Evolutionary conservation across 495 filamentous ascomycete genomes (phyloP).

Genomic region (Podospora appendiculata): DNA sequence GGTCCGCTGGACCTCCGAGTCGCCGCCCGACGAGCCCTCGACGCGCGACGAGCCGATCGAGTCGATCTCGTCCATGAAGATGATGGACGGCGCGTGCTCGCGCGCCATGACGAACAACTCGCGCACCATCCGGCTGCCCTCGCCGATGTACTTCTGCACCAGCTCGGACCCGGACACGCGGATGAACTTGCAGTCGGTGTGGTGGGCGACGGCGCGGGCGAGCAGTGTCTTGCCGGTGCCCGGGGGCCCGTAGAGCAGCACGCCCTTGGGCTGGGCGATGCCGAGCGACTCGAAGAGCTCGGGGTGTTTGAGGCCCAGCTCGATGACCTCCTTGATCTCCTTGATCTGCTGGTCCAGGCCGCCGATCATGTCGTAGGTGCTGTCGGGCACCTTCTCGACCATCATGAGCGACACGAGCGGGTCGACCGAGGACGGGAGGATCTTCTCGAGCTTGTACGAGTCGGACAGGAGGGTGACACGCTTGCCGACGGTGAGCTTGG

Average conservation of each 20-base stretch:
- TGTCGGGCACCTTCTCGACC: conserved; percentile 99
- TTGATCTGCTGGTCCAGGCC: conserved; percentile 99
- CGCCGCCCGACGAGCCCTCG: conserved; percentile 87
- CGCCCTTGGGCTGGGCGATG: conserved; percentile 96
- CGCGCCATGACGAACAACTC: conserved; percentile 99
- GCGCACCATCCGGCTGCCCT: conserved; percentile 96
- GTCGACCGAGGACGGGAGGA: conserved; percentile 94
- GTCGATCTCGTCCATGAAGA: conserved; percentile 99
- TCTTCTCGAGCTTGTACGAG: conserved; percentile 96
- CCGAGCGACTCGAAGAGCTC: conserved; percentile 98
- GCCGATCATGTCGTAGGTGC: conserved; percentile 99
- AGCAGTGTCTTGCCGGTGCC: conserved; percentile 97
- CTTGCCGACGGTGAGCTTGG: conserved; percentile 95
- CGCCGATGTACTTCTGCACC: conserved; percentile 98
- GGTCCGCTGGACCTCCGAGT: conserved; percentile 99
- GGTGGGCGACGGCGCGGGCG: conserved; percentile 92
- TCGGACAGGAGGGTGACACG: conserved; percentile 94
- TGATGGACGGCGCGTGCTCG: conserved; percentile 98
- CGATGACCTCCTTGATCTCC: conserved; percentile 99
- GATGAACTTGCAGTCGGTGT: conserved; percentile 98
- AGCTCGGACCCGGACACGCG: conserved; percentile 91
- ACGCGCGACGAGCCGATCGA: conserved; percentile 96
- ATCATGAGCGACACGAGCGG: conserved; percentile 99
- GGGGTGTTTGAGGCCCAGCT: conserved; percentile 95
- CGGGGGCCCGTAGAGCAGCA: conserved; percentile 92